Base-by-base conservation (phyloP, 371 early-diverging fungal genomes). In the Chytridium lagenaria region DNA sequence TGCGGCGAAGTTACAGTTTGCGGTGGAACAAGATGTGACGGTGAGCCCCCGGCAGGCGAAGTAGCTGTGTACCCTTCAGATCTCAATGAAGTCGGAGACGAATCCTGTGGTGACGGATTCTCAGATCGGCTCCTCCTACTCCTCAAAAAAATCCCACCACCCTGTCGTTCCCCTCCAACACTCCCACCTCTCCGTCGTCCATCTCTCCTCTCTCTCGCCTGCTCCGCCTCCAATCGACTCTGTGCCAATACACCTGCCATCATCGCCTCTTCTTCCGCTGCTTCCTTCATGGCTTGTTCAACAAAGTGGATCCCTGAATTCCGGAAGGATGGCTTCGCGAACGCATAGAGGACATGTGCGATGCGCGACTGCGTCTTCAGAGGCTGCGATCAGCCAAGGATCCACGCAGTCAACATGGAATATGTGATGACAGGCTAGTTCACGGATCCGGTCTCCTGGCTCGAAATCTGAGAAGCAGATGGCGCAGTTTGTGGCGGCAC, bases 371-470 rank as follows among this genome's bases (percentile, higher is more conserved):
- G 52, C 59, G 28, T 50, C 50, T 19, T 80, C 78, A n/a, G 75
- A 79, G 37, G 69, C 72, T 5, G 69, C 66, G 36, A 72, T 66
- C 49, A 90, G 81, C 92, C 92, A 92, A 1, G 84, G 85, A 50
- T 92, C 92, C 44, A 92, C 85, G 75, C 93, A 93, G 0, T 80
- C 77, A 26, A 72, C 68, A 73, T 93, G 93, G 82, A 91, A 93
- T 64, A 78, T 82, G 74, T 93, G 93, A 5, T 73, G 72, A 73
- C 93, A 93, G 3, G 88, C 87, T 10, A 93, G 81, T 63, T 77
- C 81, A 1, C 91, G 82, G 22, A 92, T 75, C 22, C 76, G 65
- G 15, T 88, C 88, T 7, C 87, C 88, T 0, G 78, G 78, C 22
- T 70, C 79, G 78, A 87, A 92, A 19, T 88, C 87, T 28, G 87